phyloP scores from a whole-genome alignment of 139 green algal genomes.

The Chlorella sorokiniana region DNA sequence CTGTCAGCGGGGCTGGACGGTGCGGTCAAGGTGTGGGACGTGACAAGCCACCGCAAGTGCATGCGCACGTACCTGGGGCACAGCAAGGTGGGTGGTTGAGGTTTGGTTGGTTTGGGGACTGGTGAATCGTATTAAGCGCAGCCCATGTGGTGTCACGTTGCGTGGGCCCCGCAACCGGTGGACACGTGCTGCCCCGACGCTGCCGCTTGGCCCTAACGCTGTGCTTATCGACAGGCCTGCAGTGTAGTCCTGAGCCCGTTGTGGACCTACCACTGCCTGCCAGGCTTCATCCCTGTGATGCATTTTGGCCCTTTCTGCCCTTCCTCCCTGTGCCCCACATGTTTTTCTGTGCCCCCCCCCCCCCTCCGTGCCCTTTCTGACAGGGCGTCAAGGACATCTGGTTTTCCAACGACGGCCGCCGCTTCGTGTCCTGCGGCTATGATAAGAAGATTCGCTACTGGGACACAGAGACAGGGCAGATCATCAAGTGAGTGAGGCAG shows the following conservation, averaged over 20 bases:
- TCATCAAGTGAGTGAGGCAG: constrained; percentile 38
- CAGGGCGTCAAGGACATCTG: constrained; percentile 91
- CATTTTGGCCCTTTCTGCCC: too few relatives aligned
- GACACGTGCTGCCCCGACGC: too few relatives aligned
- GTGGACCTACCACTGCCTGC: too few relatives aligned
- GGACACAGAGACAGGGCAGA: constrained; percentile 96
- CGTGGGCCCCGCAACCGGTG: too few relatives aligned
- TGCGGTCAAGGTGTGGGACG: constrained; percentile 99
- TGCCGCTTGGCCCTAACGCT: too few relatives aligned
- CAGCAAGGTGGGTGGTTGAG: constrained; percentile 63
- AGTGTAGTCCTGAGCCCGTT: too few relatives aligned
- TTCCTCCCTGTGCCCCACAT: too few relatives aligned
- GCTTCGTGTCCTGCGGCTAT: constrained; percentile 88
- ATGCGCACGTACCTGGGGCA: constrained; percentile 97
- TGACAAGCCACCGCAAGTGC: constrained; percentile 81
- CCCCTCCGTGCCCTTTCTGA: neutral
- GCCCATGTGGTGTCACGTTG: too few relatives aligned
- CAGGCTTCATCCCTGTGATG: too few relatives aligned
- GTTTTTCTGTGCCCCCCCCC: neutral
- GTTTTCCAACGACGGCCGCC: constrained; percentile 89
- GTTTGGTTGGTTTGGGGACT: neutral
- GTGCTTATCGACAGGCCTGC: too few relatives aligned
- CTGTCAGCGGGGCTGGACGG: constrained; percentile 92
- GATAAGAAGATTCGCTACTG: constrained; percentile 94
- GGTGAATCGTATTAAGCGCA: too few relatives aligned